Base-by-base conservation (phyloP, 768 basidiomycete species). In the Pholiota molesta region DNA sequence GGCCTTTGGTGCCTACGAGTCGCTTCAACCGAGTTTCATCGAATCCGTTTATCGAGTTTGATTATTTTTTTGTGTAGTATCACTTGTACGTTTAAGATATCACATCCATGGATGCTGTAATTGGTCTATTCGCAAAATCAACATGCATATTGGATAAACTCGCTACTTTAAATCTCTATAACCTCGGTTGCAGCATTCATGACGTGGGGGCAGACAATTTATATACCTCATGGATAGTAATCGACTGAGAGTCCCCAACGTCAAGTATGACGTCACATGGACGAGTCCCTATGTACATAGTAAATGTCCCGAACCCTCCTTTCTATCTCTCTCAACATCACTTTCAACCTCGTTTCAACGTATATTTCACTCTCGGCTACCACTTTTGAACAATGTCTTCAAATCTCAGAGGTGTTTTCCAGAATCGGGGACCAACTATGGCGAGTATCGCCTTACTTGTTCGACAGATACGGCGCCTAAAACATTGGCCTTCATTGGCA, bases 361-460 rank as follows among this genome's bases (percentile, higher is more conserved):
- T 37, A 37, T 37, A 37, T 37, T 35, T 35, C 35, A 37, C 35
- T 14, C 5, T 37, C 35, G 3, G 1, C 35, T 37, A 37, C 35
- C 14, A 37, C 10, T 37, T 5, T 37, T 26, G 10, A 49, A 13
- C 47, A 13, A 49, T 49, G 47, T 49, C 47, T 23, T 19, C 44
- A 45, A 45, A 23, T 19, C 23, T 26, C 23, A 21, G 1, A 26
- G 47, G 47, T 10, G 5, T 3, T 26, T 49, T 49, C 13, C 45
- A 44, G 11, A 58, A 35, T 28, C 33, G 57, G 13, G 57, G 57
- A 51, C 31, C 57, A 26, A 51, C 47, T 16, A 58, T 58, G 57
- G 57, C 51, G 57, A 33, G 47, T 51, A 21, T 0, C 17, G 10
- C 26, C 35, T 19, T 10, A 16, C 3, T 4, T 14, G 5, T 19